phyloP scores from a whole-genome alignment of 257 asterid species.

The Solanum appendiculatum region DNA sequence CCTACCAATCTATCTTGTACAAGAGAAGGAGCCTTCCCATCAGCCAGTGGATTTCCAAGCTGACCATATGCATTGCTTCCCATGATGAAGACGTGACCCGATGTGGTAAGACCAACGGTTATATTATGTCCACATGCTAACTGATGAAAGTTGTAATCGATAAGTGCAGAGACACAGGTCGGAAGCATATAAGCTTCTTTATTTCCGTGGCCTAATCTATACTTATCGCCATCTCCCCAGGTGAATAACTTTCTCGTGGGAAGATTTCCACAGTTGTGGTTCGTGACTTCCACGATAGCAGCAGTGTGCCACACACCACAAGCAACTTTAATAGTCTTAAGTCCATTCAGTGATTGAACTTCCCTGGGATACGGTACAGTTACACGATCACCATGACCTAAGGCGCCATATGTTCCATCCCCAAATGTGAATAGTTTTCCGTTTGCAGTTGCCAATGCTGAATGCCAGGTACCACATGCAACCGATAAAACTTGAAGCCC shows the following conservation, averaged over 20 bases:
- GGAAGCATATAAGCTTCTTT: constrained; percentile 68
- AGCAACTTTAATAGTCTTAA: constrained; percentile 56
- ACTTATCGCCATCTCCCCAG: constrained; percentile 92
- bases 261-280: constrained; percentile 32
- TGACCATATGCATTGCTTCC: constrained; percentile 69
- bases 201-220: constrained; percentile 75
- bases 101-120: constrained; percentile 64
- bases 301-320: constrained; percentile 98
- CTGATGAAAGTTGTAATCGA: constrained; percentile 78
- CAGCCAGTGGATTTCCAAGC: constrained; percentile 64
- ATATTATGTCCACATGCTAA: constrained; percentile 67
- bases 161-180: constrained; percentile 62
- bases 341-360: constrained; percentile 54
- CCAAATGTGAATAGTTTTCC: constrained; percentile 89
- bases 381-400: constrained; percentile 81
- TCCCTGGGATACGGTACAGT: constrained; percentile 53
- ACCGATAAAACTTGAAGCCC: constrained; percentile 77
- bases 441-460: constrained; percentile 59
- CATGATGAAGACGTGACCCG: constrained; percentile 81
- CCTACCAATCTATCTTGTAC: constrained; percentile 87
- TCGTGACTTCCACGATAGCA: constrained; percentile 69
- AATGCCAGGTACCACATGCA: constrained; percentile 93
- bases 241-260: constrained; percentile 73
- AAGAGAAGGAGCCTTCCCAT: constrained; percentile 62
- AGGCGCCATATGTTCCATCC: constrained; percentile 78